Conservation (phyloP, 116 monocot genomes). For the Cymodocea nodosa region DNA sequence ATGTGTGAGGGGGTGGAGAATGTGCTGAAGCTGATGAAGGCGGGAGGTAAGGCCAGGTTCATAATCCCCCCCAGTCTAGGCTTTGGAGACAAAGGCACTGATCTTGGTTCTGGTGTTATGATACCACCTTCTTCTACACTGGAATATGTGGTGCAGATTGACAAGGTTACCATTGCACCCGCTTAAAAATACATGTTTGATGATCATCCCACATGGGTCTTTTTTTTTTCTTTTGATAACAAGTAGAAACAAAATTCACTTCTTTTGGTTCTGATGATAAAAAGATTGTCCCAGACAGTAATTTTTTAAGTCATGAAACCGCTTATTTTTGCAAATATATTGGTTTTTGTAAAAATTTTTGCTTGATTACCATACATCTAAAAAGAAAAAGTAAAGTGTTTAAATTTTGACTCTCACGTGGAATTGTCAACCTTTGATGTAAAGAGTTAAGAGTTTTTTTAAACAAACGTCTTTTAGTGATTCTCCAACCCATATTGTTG, state of each 20-base stretch:
- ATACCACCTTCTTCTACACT: slow-evolving; percentile 44
- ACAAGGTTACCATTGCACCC: slow-evolving; percentile 78
- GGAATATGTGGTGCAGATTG: slow-evolving; percentile 70
- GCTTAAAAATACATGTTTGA: slow-evolving; percentile 10
- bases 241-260: not conserved
- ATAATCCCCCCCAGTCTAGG: slow-evolving; percentile 52
- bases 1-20: slow-evolving; percentile 91
- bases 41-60: slow-evolving; percentile 71
- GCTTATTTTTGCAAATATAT: too few relatives aligned
- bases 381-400: too few relatives aligned
- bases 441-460: too few relatives aligned
- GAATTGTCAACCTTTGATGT: too few relatives aligned
- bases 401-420: too few relatives aligned
- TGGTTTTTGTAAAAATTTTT: too few relatives aligned
- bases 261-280: too few relatives aligned
- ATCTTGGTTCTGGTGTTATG: slow-evolving; percentile 33
- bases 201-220: not conserved
- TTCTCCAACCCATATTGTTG: too few relatives aligned
- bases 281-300: too few relatives aligned
- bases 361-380: too few relatives aligned
- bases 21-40: slow-evolving; percentile 56
- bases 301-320: too few relatives aligned
- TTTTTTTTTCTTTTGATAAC: not conserved
- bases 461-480: too few relatives aligned
- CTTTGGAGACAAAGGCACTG: slow-evolving; percentile 74